Conservation (phyloP, 2,329 filamentous ascomycete species). For the Pseudogymnoascus sp. region DNA sequence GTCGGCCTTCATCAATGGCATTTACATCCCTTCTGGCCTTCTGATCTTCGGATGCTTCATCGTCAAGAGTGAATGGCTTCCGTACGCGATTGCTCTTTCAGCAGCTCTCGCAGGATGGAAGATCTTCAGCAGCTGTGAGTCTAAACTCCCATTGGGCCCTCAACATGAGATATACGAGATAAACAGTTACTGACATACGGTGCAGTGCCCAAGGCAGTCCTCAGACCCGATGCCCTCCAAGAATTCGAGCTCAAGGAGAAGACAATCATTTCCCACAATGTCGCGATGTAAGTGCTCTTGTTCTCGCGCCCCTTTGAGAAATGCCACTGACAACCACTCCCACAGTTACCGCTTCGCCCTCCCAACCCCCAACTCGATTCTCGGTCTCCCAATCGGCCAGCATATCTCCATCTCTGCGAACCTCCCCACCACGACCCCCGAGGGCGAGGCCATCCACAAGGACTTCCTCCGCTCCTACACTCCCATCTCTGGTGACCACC, state of each 20-base stretch:
- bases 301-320: neutral
- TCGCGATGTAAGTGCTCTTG: constrained; percentile 65
- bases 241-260: constrained; percentile 91
- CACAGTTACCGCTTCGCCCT: constrained; percentile 84
- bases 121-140: constrained; percentile 57
- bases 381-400: constrained; percentile 95
- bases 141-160: neutral
- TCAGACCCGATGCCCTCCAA: constrained; percentile 83
- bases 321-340: constrained; percentile 13
- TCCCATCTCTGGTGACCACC: constrained; percentile 81
- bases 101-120: constrained; percentile 62
- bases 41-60: constrained; percentile 69
- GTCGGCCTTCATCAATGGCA: constrained; percentile 63
- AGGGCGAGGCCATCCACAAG: constrained; percentile 57
- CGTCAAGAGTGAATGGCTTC: constrained; percentile 69
- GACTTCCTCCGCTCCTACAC: constrained; percentile 90
- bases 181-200: neutral
- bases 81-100: constrained; percentile 62
- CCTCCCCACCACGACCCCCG: constrained; percentile 46
- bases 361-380: constrained; percentile 67
- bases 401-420: constrained; percentile 92
- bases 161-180: neutral
- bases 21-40: constrained; percentile 76
- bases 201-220: constrained; percentile 57
- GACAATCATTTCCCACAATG: constrained; percentile 94